A percentile compares a stretch with the other conserved stretches of the same genome.
phyloP scores from a whole-genome alignment of 495 filamentous ascomycete genomes.

The Trichoderma asperelloides region DNA sequence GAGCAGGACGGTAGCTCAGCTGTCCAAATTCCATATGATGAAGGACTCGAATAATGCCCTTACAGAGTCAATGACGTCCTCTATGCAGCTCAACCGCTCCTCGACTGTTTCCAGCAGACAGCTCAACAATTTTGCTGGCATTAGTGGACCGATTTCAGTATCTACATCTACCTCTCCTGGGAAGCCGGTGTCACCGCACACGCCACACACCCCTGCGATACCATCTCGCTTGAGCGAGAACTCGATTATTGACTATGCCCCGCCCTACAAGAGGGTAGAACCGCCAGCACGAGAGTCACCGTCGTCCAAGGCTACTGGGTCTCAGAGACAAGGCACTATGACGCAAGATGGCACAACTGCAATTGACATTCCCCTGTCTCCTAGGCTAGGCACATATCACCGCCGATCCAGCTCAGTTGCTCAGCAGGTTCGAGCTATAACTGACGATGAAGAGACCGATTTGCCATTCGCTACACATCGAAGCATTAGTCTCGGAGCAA shows the following conservation, averaged over 20 bases:
- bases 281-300: conserved; percentile 19
- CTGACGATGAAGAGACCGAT: conserved; percentile 55
- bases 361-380: conserved; percentile 78
- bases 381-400: conserved; percentile 50
- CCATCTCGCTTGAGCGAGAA: conserved; percentile 87
- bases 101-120: conserved; percentile 79
- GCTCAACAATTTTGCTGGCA: conserved; percentile 70
- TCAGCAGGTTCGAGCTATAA: conserved; percentile 43
- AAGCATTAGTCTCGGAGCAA: conserved; percentile 66
- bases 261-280: conserved; percentile 20
- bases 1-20: conserved; percentile 57
- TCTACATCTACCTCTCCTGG: conserved; percentile 82
- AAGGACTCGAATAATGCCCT: conserved; percentile 75
- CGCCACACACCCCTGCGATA: conserved; percentile 86
- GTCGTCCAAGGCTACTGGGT: conserved; percentile 14
- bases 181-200: conserved; percentile 88
- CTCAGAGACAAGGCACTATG: conserved; percentile 34
- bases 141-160: conserved; percentile 73
- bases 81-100: conserved; percentile 70
- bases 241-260: conserved; percentile 68
- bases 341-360: conserved; percentile 50
- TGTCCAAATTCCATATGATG: conserved; percentile 74
- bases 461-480: conserved; percentile 55
- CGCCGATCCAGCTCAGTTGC: conserved; percentile 72
- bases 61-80: conserved; percentile 82